A percentile compares a stretch with the other conserved stretches of the same genome.
These are phyloP conservation scores for Xylaria sp. DNA, from an alignment of 2,329 filamentous ascomycete species.

Conservation along the genomic window DNA sequence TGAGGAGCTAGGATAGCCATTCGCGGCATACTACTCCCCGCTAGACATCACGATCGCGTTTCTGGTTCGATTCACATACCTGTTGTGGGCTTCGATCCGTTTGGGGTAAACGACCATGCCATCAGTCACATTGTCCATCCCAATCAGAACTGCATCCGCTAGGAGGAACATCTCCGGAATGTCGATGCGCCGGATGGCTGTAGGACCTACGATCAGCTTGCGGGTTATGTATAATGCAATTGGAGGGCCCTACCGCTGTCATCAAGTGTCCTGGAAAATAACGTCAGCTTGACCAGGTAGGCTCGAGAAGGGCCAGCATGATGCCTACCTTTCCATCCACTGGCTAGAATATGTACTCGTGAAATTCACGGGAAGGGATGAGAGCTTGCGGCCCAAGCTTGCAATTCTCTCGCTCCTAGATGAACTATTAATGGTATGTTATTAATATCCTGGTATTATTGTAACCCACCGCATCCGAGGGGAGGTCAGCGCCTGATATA, in stretches of 20 bases:
- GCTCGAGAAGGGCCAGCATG: too few relatives aligned
- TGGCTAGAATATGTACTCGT: not conserved
- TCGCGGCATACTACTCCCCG: too few relatives aligned
- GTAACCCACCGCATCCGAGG: not conserved
- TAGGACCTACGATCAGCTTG: not conserved
- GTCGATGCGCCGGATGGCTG: not conserved
- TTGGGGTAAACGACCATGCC: slow-evolving; percentile 80
- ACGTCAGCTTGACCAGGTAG: too few relatives aligned
- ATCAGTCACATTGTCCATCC: slow-evolving; percentile 67
- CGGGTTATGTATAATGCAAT: too few relatives aligned
- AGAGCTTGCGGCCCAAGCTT: not conserved
- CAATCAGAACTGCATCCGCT: slow-evolving; percentile 69
- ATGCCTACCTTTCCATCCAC: not conserved
- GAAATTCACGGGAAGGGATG: not conserved
- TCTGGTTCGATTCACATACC: slow-evolving; percentile 43
- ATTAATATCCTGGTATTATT: not conserved
- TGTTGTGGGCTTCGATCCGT: slow-evolving; percentile 67
- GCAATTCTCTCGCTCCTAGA: too few relatives aligned
- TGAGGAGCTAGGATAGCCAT: too few relatives aligned
- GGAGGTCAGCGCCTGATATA: too few relatives aligned
- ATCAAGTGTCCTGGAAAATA: too few relatives aligned
- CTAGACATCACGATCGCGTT: too few relatives aligned
- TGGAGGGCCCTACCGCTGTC: not conserved
- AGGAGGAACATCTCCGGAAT: slow-evolving; percentile 54
- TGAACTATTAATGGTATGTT: too few relatives aligned